Conservation (phyloP, 2,329 filamentous ascomycete species). For the Pseudonectria buxi region DNA sequence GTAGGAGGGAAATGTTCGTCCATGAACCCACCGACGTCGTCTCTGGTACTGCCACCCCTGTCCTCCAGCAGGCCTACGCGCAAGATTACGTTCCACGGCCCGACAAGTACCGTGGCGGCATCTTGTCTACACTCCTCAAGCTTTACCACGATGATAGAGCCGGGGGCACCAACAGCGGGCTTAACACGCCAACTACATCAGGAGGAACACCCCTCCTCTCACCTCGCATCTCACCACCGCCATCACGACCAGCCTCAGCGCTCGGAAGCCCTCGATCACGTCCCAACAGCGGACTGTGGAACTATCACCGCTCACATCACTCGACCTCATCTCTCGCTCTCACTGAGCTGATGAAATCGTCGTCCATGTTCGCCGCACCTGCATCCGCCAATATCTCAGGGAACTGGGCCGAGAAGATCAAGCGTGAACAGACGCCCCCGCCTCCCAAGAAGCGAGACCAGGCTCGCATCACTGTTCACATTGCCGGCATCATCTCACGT, state of each 20-base stretch:
- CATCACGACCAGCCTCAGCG: conserved; percentile 7
- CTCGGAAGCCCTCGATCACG: conserved; percentile 17
- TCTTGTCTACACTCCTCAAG: conserved; percentile 66
- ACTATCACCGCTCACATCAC: conserved; percentile 34
- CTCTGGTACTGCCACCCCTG: conserved; percentile 33
- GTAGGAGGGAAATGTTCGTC: conserved; percentile 26
- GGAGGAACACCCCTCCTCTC: conserved; percentile 35
- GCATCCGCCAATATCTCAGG: conserved; percentile 39
- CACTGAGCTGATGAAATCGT: conserved; percentile 47
- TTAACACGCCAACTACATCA: conserved; percentile 34
- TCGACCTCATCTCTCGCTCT: conserved; percentile 40
- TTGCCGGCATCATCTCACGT: conserved; percentile 64
- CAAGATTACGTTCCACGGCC: conserved; percentile 59
- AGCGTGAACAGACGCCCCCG: conserved; percentile 29
- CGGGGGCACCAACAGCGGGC: conserved; percentile 29
- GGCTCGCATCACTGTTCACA: conserved; percentile 47
- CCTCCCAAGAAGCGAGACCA: conserved; percentile 32
- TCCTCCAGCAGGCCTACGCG: conserved; percentile 42
- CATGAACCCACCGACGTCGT: conserved; percentile 16
- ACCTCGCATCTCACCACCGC: conserved; percentile 28
- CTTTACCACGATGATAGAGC: conserved; percentile 51
- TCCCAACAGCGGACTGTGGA: conserved; percentile 33
- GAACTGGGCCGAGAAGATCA: conserved; percentile 38
- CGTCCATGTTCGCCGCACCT: conserved; percentile 44
- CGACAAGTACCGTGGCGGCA: conserved; percentile 62